Evolutionary conservation across 2,329 filamentous ascomycete species (phyloP), one percentile per base, ranked within the genome.

Genomic region (Clarireedia homoeocarpa): DNA sequence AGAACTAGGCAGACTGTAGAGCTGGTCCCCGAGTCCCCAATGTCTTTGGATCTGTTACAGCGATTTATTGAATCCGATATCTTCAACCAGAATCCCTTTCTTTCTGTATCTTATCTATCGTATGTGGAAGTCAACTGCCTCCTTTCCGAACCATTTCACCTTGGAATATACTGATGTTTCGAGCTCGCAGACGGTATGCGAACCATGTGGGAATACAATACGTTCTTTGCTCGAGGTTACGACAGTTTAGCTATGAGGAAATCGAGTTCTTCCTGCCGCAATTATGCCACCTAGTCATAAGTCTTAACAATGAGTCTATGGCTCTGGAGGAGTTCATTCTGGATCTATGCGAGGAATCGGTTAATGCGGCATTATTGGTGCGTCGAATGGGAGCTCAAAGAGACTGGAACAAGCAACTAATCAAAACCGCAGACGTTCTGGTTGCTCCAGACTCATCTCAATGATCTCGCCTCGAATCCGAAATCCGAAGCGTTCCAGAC

Each of bases 31-130:
- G 20, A 34, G 52, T 54, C 52, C 58, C 61, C 61, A 62, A 86
- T 85, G 84, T 87, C 84, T 77, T 92, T 88, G 88, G 87, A 91
- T 78, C 79, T 94, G 77, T 81, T 94, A 71, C 87, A 89, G 79
- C 84, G 89, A 74, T 91, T 92, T 82, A 84, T 94, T 77, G 88
- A 92, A 81, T 91, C 87, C 77, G 89, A 94, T 79, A 88, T 94
- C 78, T 94, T 94, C 80, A 92, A 91, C 77, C 86, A 88, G 75
- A 86, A 92, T 74, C 88, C 89, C 62, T 92, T 91, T 73, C 84
- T 94, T 72, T 87, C 88, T 60, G 89, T 94, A 71, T 89, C 88
- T 63, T 94, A 94, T 74, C 83, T 94, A 69, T 89, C 88, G 88
- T 92, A 78, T 60, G 30, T 34, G 10, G 4, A 14, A 34, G 66